Evolutionary conservation across 2,329 filamentous ascomycete genomes (phyloP).

Genomic region (Neoscytalidium dimidiatum): DNA sequence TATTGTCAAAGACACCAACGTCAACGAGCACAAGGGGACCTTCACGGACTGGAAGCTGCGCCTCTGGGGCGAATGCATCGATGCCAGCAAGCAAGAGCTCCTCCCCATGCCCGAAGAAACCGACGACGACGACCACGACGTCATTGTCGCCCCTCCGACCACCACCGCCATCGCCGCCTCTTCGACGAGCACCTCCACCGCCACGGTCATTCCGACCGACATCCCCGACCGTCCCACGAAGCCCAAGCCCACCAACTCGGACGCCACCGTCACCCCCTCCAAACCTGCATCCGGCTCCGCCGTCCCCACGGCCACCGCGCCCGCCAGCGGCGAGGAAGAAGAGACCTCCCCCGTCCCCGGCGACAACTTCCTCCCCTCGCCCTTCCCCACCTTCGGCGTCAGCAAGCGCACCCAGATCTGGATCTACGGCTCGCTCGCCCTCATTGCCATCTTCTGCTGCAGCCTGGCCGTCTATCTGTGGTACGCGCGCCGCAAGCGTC

Average conservation of each 20-base stretch:
- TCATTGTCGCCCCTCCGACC: slow-evolving; percentile 55
- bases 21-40: slow-evolving; percentile 74
- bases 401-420: slow-evolving; percentile 85
- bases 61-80: slow-evolving; percentile 87
- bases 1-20: slow-evolving; percentile 78
- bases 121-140: slow-evolving; percentile 80
- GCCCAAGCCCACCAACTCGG: slow-evolving; percentile 52
- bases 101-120: slow-evolving; percentile 81
- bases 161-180: slow-evolving; percentile 59
- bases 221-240: slow-evolving; percentile 59
- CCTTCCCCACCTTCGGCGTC: slow-evolving; percentile 87
- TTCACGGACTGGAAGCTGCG: slow-evolving; percentile 93
- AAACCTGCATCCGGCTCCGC: slow-evolving; percentile 28
- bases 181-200: slow-evolving; percentile 47
- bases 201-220: slow-evolving; percentile 44
- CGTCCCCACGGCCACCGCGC: slow-evolving; percentile 8
- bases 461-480: slow-evolving; percentile 81
- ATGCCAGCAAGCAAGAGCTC: slow-evolving; percentile 69
- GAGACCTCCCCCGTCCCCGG: slow-evolving; percentile 30
- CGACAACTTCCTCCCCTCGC: slow-evolving; percentile 71
- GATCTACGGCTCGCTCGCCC: slow-evolving; percentile 85
- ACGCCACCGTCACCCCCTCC: slow-evolving; percentile 21
- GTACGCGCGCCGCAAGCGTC: slow-evolving; percentile 73
- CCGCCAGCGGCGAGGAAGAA: not conserved
- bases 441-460: slow-evolving; percentile 82